Base-by-base conservation (phyloP, 1,284 basidiomycete species). In the Cerrena zonata region DNA sequence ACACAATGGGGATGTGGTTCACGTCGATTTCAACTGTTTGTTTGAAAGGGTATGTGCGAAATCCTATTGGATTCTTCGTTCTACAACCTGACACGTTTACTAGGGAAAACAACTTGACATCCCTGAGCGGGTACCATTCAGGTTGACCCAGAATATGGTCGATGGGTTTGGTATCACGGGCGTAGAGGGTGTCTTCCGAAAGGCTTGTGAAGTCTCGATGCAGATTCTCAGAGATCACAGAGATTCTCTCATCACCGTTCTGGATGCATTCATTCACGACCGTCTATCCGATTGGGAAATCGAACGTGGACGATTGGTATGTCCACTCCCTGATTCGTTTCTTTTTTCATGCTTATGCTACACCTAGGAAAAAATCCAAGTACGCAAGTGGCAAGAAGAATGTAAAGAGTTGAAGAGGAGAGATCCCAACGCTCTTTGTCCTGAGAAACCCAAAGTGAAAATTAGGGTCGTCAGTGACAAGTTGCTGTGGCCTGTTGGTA, bases 191-290 rank as follows among this genome's bases (percentile, higher is more conserved):
- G 87, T 91, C 10, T 99, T 91, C 74, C 89, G 96, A 24, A 89
- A 87, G 50, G 86, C 94, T 0, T 94, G 91, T 58, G 95, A 99
- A 70, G 84, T 97, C 52, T 90, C 94, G 0, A 78, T 99, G 74
- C 79, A 86, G 52, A 76, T 98, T 26, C 77, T 99, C 27, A 82
- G 93, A 25, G 84, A 89, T 56, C 95, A 99, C 75, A 90, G 87
- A 63, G 94, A 98, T 67, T 89, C 89, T 48, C 73, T 99, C 54
- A 95, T 96, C 86, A 95, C 86, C 65, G 92, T 99, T 1, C 78
- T 99, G 36, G 95, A 99, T 64, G 91, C 96, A 0, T 99, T 99
- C 68, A 85, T 98, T 30, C 96, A 99, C 61, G 96, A 99, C 67
- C 96, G 96, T 1, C 77, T 99, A 2, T 89, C 95, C 25, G 96